Conservation (phyloP, 768 basidiomycete genomes). For the Amanita rubescens region DNA sequence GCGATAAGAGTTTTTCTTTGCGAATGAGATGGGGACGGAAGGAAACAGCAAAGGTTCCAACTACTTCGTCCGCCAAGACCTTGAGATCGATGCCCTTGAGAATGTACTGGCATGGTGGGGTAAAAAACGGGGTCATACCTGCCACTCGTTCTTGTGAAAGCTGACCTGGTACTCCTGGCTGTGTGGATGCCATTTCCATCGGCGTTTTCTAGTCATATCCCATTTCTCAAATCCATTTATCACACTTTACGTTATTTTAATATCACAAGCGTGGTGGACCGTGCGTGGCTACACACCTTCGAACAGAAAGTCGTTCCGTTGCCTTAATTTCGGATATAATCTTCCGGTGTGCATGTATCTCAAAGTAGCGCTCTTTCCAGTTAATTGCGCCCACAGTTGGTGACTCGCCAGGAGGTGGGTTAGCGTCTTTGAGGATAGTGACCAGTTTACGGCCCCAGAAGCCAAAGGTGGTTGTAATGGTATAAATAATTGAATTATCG, state of each 20-base stretch:
- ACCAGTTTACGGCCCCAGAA: constrained; percentile 34
- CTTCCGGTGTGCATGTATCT: constrained; percentile 35
- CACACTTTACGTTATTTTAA: constrained; percentile 2
- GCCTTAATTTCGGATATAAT: constrained; percentile 32
- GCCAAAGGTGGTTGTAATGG: constrained; percentile 35
- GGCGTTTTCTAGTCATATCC: constrained; percentile 23
- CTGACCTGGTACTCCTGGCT: constrained; percentile 38
- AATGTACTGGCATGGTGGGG: not conserved
- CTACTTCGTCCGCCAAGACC: constrained; percentile 20
- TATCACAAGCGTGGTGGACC: constrained; percentile 1
- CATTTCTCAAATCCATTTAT: constrained; percentile 8
- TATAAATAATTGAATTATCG: constrained; percentile 39
- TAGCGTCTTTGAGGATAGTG: constrained; percentile 40
- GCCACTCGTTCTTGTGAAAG: constrained; percentile 40
- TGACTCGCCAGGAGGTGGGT: constrained; percentile 30
- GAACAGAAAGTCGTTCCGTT: constrained; percentile 30
- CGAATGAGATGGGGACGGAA: constrained; percentile 43
- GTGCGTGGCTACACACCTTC: constrained; percentile 21
- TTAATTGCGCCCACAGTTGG: constrained; percentile 38
- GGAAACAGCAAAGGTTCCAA: constrained; percentile 35
- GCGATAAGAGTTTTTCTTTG: constrained; percentile 30
- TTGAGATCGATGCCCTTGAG: not conserved
- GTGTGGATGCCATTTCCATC: constrained; percentile 39
- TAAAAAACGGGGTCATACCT: constrained; percentile 21
- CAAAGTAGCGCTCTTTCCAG: constrained; percentile 43